Base-by-base conservation (phyloP, 257 asterid genomes). In the Petunia axillaris region DNA sequence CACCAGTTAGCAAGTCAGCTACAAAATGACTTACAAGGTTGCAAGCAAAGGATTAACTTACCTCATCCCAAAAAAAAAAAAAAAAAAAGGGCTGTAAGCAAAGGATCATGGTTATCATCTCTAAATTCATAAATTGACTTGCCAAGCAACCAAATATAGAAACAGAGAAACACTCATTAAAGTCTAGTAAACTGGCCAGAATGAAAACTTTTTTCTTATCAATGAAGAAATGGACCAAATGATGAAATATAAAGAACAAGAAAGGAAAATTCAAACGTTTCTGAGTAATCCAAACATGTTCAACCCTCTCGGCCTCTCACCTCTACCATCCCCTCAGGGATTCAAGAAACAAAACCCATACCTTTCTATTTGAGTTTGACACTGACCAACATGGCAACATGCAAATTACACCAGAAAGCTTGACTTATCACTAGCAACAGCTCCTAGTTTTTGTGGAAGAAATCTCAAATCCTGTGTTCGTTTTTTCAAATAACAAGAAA, bases 21-120 rank as follows among this genome's bases (percentile, higher is more conserved):
- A 59, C 44, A 71, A 66, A 48, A 48, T 8, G 11, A 71, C 77
- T 71, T 71, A 16, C 76, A 25, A 46, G 10, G 76, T 70, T 46
- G 59, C 40, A 70, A 44, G 59, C 59, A 48, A 71, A 1, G 59
- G 43, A 46, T 46, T 25, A 25, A 25, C 25, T 25, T 25, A 25
- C 25, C 25, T 25, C 25, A 25, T 25, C 25, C 25, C 25, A 25
- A 25, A 25, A 25, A 25, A 25, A 25, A 25, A 25, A 25, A 25
- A 25, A 25, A 25, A 25, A 25, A 25, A 25, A 25, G 25, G 10
- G 76, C 46, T 46, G 59, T 38, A 70, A 44, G 59, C 59, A 48
- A 71, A 1, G 59, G 43, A 46, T 46, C 77, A 71, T 4, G 41
- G 48, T 46, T 71, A 71, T 48, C 60, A 71, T 71, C 77, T 48